These are phyloP conservation scores for Coleophoma crateriformis DNA, from an alignment of 2,329 filamentous ascomycete species.

Conservation along the genomic window DNA sequence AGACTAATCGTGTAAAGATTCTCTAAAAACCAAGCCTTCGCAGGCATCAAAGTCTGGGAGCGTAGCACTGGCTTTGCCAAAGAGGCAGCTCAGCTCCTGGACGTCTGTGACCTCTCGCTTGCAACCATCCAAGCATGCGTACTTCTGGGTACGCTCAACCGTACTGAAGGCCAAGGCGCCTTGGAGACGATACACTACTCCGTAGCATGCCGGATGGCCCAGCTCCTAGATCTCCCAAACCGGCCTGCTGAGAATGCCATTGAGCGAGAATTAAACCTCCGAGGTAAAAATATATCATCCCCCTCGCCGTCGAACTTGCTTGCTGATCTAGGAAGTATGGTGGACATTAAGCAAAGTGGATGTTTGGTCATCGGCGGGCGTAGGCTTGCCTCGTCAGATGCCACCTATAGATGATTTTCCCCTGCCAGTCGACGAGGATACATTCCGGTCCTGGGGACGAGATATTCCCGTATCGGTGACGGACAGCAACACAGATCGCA, in stretches of 20 bases:
- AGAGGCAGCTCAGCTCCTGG: constrained; percentile 9
- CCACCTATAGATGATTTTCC: constrained; percentile 8
- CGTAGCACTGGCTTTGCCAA: constrained; percentile 8
- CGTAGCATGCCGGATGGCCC: constrained; percentile 15
- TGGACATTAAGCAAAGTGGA: constrained; percentile 18
- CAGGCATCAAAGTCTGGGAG: constrained; percentile 7
- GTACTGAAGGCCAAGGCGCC: constrained; percentile 9
- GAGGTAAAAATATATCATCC: constrained; percentile 6
- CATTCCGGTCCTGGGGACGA: constrained; percentile 4
- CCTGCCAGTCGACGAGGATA: constrained; percentile 13
- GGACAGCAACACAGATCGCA: not conserved
- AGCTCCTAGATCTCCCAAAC: constrained; percentile 12
- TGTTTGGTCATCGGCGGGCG: constrained; percentile 16
- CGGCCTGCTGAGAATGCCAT: constrained; percentile 5
- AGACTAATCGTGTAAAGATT: constrained; percentile 9
- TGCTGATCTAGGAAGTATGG: constrained; percentile 13
- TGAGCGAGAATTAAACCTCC: constrained; percentile 14
- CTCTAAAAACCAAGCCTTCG: constrained; percentile 10
- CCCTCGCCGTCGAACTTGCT: not conserved
- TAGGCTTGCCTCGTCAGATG: constrained; percentile 15
- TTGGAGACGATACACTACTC: constrained; percentile 15
- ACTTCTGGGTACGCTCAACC: constrained; percentile 12
- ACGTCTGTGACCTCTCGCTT: constrained; percentile 13
- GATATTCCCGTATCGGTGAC: not conserved
- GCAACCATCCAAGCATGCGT: constrained; percentile 16